These are phyloP conservation scores for Striga asiatica DNA, from an alignment of 257 asterid species.

Conservation along the genomic window DNA sequence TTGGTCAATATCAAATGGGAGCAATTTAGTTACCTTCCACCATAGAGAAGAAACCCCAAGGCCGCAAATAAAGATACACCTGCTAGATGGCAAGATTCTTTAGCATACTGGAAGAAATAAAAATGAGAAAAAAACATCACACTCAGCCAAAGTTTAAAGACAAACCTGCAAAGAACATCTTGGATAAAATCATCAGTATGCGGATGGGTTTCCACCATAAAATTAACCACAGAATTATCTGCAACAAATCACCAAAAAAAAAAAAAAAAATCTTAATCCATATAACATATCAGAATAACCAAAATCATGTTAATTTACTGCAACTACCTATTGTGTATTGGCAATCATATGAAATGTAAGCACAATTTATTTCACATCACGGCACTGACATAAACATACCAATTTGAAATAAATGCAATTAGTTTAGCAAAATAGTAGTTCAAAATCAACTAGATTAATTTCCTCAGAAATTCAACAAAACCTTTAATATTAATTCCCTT, in stretches of 20 bases:
- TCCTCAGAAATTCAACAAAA: no score
- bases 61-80: slow-evolving; percentile 91
- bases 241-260: slow-evolving; percentile 27
- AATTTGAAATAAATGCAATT: no score
- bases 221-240: slow-evolving; percentile 72
- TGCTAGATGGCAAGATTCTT: slow-evolving; percentile 28
- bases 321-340: not conserved
- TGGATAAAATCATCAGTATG: slow-evolving; percentile 51
- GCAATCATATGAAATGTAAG: slow-evolving; percentile 1
- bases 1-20: not conserved
- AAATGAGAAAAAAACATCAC: not conserved
- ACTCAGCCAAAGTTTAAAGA: slow-evolving; percentile 1
- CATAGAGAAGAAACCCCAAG: slow-evolving; percentile 86
- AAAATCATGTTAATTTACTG: not conserved
- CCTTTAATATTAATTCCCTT: no score
- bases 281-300: not conserved
- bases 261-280: not conserved
- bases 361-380: no score
- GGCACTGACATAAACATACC: no score
- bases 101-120: slow-evolving; percentile 15
- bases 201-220: slow-evolving; percentile 86
- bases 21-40: slow-evolving; percentile 69
- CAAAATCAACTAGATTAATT: no score
- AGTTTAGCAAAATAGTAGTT: no score
- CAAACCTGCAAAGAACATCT: slow-evolving; percentile 94